phyloP scores from a whole-genome alignment of 306 rosid species.

The Biancaea sappan region DNA sequence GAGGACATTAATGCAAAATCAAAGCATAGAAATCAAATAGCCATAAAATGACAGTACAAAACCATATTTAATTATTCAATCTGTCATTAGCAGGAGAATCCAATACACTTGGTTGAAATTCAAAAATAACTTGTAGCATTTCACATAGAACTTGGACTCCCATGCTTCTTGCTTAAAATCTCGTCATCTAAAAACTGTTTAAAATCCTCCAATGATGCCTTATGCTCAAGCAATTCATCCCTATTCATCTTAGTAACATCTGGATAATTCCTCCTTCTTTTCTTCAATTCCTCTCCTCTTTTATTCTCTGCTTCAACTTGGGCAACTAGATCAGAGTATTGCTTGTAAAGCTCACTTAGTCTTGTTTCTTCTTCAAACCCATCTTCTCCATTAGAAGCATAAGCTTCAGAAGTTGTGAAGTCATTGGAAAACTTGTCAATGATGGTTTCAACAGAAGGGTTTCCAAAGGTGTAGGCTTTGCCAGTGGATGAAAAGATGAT shows the following conservation, averaged over 20 bases:
- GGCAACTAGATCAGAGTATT: not conserved
- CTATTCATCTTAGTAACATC: not conserved
- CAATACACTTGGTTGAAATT: too few species aligned
- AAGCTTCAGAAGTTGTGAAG: not conserved
- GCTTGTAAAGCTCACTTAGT: not conserved
- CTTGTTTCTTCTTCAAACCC: too few species aligned
- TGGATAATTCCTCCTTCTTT: not conserved
- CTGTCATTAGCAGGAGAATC: too few species aligned
- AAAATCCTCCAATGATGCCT: not conserved
- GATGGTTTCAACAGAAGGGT: not conserved
- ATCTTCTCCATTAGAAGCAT: not conserved
- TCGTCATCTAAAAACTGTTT: not conserved
- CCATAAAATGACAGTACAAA: too few species aligned
- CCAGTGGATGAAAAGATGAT: not conserved
- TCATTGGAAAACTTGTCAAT: not conserved
- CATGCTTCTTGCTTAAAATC: not conserved
- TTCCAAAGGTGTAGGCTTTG: not conserved
- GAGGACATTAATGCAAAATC: too few species aligned
- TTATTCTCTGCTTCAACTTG: not conserved
- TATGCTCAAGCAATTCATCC: too few species aligned
- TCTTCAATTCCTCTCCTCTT: too few species aligned
- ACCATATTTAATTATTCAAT: too few species aligned
- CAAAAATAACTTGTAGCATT: too few species aligned
- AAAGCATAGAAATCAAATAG: too few species aligned
- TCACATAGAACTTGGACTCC: too few species aligned